These are phyloP conservation scores for Kickxella alabastrina DNA, from an alignment of 192 early-diverging fungal genomes.

Conservation along the genomic window DNA sequence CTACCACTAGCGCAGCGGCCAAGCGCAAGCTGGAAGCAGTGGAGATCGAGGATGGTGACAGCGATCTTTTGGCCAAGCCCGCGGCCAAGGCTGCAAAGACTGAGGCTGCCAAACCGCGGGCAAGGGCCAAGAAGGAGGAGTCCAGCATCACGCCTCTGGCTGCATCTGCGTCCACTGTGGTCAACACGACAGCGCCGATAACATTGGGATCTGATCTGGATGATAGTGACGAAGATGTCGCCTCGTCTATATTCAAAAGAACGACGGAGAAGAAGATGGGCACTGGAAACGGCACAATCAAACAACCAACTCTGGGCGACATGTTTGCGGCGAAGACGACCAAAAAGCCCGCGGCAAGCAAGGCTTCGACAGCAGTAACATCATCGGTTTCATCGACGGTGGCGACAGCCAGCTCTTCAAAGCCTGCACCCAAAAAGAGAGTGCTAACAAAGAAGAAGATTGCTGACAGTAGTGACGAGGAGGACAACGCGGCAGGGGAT, in stretches of 20 bases:
- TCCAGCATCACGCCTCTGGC: slow-evolving; percentile 6
- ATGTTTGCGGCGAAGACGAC: slow-evolving; percentile 20
- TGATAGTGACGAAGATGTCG: slow-evolving; percentile 50
- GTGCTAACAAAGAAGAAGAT: background rate
- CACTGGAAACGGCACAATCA: background rate
- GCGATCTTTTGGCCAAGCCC: background rate
- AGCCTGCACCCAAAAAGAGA: slow-evolving; percentile 6
- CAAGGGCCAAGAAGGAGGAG: slow-evolving; percentile 8
- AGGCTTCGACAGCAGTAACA: background rate
- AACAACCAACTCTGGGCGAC: slow-evolving; percentile 26
- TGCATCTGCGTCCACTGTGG: slow-evolving; percentile 2
- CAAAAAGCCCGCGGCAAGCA: background rate
- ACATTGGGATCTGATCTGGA: slow-evolving; percentile 49
- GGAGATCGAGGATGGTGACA: slow-evolving; percentile 17
- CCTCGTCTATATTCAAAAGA: slow-evolving; percentile 32
- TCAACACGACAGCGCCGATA: slow-evolving; percentile 1
- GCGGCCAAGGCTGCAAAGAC: slow-evolving; percentile 18
- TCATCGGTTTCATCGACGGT: slow-evolving; percentile 5
- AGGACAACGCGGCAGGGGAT: slow-evolving; percentile 10
- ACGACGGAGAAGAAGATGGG: slow-evolving; percentile 15
- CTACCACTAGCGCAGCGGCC: slow-evolving; percentile 4
- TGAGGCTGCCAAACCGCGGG: slow-evolving; percentile 1
- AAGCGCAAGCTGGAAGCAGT: slow-evolving; percentile 48
- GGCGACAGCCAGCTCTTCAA: too few relatives aligned
- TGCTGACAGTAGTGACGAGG: slow-evolving; percentile 29